Percentiles rank a stretch among this genome's conserved stretches.
phyloP scores from a whole-genome alignment of 148 eudicot genomes.

The Cornus florida region DNA sequence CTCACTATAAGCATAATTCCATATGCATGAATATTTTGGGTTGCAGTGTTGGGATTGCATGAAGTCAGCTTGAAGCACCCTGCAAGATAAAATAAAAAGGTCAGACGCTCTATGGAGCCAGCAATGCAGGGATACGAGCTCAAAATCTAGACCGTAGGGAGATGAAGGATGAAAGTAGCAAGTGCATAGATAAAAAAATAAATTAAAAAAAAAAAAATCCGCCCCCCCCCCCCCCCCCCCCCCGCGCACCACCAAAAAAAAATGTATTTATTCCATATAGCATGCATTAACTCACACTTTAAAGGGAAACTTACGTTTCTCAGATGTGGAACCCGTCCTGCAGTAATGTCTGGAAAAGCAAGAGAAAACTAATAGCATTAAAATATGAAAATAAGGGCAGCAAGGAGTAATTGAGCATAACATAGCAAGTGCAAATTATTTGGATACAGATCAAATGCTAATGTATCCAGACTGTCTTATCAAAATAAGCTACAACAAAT shows the following conservation, averaged over 20 bases:
- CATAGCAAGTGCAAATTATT: background rate
- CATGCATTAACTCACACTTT: background rate
- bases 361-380: conserved; percentile 13
- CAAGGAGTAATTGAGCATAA: background rate
- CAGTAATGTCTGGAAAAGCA: conserved; percentile 74
- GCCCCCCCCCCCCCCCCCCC: too few relatives aligned
- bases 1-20: conserved; percentile 89
- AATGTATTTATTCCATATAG: background rate
- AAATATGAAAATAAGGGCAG: background rate
- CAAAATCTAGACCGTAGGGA: conserved; percentile 2
- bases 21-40: conserved; percentile 79
- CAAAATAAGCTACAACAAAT: background rate
- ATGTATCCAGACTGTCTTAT: background rate
- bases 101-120: conserved; percentile 4
- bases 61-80: conserved; percentile 85
- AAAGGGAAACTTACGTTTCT: conserved; percentile 56
- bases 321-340: conserved; percentile 66
- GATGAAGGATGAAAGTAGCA: background rate
- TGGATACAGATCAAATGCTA: background rate
- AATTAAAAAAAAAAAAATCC: background rate
- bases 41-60: conserved; percentile 51
- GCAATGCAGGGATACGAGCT: background rate
- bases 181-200: background rate
- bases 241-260: too few relatives aligned
- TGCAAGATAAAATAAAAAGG: conserved; percentile 28